phyloP scores from a whole-genome alignment of 2,329 filamentous ascomycete genomes.

The Aureobasidium namibiae region DNA sequence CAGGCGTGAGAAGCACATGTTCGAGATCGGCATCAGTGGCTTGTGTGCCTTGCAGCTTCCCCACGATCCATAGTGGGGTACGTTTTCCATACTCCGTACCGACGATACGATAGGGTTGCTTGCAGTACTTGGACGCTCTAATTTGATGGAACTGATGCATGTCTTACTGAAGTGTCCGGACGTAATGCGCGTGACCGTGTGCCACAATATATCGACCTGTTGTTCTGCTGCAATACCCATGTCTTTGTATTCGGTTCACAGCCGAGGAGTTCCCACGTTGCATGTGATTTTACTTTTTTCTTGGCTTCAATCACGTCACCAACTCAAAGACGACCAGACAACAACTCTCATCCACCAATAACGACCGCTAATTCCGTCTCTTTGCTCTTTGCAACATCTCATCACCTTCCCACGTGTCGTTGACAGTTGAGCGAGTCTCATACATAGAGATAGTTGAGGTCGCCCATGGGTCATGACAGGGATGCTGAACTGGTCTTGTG shows the following conservation, averaged over 20 bases:
- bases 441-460: not conserved
- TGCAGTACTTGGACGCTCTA: not conserved
- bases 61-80: constrained; percentile 7
- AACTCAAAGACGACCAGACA: not conserved
- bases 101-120: not conserved
- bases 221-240: not conserved
- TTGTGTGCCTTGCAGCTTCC: constrained; percentile 11
- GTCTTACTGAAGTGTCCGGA: not conserved
- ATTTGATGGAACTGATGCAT: not conserved
- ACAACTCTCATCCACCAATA: not conserved
- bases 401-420: not conserved
- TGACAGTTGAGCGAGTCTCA: not conserved
- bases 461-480: not conserved
- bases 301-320: constrained; percentile 4
- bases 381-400: not conserved
- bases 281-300: not conserved
- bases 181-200: not conserved
- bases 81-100: not conserved
- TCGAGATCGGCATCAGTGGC: constrained; percentile 3
- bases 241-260: not conserved
- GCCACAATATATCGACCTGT: not conserved
- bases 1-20: constrained; percentile 9
- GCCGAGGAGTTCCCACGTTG: not conserved
- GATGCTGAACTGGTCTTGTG: constrained; percentile 3
- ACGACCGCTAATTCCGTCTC: not conserved